phyloP scores from a whole-genome alignment of 164 flowering plant genomes.

The Warburgia ugandensis region DNA sequence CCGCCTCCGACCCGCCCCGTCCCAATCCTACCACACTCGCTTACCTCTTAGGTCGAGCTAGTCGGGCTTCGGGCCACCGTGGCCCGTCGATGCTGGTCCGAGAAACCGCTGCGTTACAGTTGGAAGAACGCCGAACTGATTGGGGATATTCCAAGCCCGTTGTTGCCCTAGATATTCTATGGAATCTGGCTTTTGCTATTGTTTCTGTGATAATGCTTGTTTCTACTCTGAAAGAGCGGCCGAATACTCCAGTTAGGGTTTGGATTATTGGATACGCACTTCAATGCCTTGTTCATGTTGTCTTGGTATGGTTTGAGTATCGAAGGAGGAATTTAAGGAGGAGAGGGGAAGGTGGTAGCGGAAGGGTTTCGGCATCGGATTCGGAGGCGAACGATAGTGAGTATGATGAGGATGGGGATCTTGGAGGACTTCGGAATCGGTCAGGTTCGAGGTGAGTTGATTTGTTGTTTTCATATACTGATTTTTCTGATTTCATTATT shows the following conservation, averaged over 20 bases:
- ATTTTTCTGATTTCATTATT: too few species aligned
- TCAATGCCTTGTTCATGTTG: constrained; percentile 73
- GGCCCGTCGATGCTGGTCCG: constrained; percentile 81
- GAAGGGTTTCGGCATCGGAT: constrained; percentile 16
- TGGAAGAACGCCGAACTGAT: constrained; percentile 88
- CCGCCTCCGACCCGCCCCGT: too few species aligned
- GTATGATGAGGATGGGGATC: constrained; percentile 32
- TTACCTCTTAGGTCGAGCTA: constrained; percentile 53
- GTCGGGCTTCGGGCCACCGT: constrained; percentile 50
- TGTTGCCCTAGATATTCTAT: constrained; percentile 76
- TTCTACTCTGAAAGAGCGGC: constrained; percentile 34
- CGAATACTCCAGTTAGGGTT: constrained; percentile 53
- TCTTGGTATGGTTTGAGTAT: constrained; percentile 77
- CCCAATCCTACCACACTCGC: constrained; percentile 44
- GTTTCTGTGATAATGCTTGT: constrained; percentile 53
- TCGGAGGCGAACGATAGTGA: constrained; percentile 40
- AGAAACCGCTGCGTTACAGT: constrained; percentile 91
- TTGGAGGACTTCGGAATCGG: constrained; percentile 10
- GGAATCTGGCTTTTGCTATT: constrained; percentile 80
- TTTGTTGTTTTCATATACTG: too few species aligned
- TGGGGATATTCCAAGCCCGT: constrained; percentile 99
- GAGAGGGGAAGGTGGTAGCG: constrained; percentile 4
- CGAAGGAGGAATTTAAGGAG: constrained; percentile 39
- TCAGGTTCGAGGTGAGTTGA: too few species aligned
- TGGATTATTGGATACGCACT: constrained; percentile 72